These are phyloP conservation scores for Podaxis sp. DNA, from an alignment of 768 basidiomycete species.

Conservation along the genomic window DNA sequence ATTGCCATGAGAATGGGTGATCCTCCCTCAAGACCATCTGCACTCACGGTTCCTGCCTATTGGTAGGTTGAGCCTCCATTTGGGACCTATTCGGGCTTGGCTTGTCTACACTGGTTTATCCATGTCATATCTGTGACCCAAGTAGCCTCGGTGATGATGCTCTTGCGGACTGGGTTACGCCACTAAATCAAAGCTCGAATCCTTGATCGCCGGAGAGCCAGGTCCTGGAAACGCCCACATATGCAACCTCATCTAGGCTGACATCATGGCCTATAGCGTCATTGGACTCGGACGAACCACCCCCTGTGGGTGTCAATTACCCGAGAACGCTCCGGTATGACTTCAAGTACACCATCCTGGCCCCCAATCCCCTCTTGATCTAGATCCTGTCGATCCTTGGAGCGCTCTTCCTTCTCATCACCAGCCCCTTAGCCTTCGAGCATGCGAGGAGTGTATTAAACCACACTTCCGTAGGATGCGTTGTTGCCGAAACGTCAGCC, in stretches of 20 bases:
- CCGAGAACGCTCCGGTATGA: neutral
- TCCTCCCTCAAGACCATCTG: neutral
- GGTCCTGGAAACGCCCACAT: neutral
- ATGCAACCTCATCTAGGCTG: conserved; percentile 1
- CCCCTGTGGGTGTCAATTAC: neutral
- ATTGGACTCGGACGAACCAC: neutral
- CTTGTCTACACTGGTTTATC: neutral
- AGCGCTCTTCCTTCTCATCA: neutral
- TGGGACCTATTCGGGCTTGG: neutral
- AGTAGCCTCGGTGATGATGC: neutral
- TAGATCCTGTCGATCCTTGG: neutral
- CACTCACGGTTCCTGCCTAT: neutral
- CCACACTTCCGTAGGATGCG: neutral
- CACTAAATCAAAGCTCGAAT: neutral
- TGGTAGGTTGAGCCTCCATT: neutral
- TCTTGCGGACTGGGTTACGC: conserved; percentile 3
- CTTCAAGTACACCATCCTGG: conserved; percentile 3
- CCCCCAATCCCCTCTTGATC: neutral
- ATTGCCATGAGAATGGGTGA: neutral
- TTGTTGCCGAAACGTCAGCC: neutral
- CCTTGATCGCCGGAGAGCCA: neutral
- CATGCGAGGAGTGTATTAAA: neutral
- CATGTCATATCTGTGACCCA: neutral
- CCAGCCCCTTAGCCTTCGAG: neutral
- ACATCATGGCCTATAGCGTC: conserved; percentile 4